Conservation (phyloP, 345 rosid species). For the Mangifera indica region DNA sequence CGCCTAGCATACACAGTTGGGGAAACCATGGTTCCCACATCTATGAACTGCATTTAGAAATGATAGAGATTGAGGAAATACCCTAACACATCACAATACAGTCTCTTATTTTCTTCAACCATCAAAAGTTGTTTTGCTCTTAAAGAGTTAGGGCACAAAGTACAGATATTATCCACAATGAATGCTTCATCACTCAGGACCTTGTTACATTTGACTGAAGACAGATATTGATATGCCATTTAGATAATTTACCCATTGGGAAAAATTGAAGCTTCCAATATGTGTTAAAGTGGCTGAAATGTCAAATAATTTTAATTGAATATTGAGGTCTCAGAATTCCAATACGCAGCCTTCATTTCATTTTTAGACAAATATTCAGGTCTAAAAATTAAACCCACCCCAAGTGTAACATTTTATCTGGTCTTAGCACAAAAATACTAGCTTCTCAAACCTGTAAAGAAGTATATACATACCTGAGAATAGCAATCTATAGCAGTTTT, state of each 20-base stretch:
- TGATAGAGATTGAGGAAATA: neutral
- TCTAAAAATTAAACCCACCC: neutral
- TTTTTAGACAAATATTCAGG: neutral
- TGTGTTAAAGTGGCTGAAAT: neutral
- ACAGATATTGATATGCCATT: neutral
- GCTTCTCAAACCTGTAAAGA: neutral
- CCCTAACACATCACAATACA: neutral
- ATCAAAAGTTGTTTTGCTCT: neutral
- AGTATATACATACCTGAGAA: constrained; percentile 55
- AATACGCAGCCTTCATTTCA: neutral
- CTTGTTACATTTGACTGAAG: neutral
- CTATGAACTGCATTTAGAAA: constrained; percentile 57
- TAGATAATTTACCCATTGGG: neutral
- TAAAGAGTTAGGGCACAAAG: neutral
- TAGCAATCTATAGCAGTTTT: constrained; percentile 73
- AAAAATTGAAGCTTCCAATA: neutral
- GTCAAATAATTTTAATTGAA: neutral
- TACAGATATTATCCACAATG: neutral
- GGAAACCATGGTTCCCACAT: constrained; percentile 79
- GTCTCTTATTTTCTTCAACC: neutral
- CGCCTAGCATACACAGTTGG: constrained; percentile 82
- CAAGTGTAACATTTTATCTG: neutral
- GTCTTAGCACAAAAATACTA: neutral
- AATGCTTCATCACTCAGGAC: neutral
- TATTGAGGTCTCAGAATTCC: neutral